These are phyloP conservation scores for Hemisphaericaspora lyxosophila DNA, from an alignment of 1,139 yeast genomes.

Conservation along the genomic window DNA sequence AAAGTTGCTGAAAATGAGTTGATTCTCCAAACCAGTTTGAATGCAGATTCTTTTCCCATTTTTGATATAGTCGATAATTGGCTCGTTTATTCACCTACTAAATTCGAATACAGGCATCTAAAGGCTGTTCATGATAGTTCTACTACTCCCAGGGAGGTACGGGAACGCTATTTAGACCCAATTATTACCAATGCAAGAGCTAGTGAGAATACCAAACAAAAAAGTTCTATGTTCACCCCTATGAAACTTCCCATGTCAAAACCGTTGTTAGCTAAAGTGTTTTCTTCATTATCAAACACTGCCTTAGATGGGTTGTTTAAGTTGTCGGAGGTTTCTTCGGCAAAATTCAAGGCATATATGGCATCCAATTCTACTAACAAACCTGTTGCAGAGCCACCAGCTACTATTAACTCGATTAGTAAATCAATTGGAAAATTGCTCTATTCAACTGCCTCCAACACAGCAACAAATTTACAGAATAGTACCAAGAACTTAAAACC, in stretches of 20 bases:
- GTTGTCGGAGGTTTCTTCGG: conserved; percentile 50
- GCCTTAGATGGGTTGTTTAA: conserved; percentile 56
- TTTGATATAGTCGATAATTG: conserved; percentile 54
- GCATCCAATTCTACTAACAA: conserved; percentile 8
- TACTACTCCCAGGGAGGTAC: conserved; percentile 6
- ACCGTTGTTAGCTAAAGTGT: conserved; percentile 45
- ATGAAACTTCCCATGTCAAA: conserved; percentile 47
- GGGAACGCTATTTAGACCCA: conserved; percentile 12
- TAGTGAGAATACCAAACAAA: background rate
- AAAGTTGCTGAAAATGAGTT: conserved; percentile 21
- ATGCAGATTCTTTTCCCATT: conserved; percentile 37
- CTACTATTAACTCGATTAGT: conserved; percentile 30
- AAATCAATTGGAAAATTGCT: conserved; percentile 33
- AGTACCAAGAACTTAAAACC: conserved; percentile 25
- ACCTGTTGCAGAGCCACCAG: conserved; percentile 7
- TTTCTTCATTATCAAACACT: conserved; percentile 49
- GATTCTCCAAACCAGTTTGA: conserved; percentile 34
- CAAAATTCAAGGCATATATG: conserved; percentile 40
- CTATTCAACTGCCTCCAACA: conserved; percentile 38
- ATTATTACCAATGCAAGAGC: conserved; percentile 9
- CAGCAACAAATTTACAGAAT: conserved; percentile 31
- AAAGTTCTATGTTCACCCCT: conserved; percentile 33
- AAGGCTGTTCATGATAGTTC: conserved; percentile 20
- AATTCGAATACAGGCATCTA: conserved; percentile 33
- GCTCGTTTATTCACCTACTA: conserved; percentile 49